Conservation (phyloP, 140 eudicot genomes). For the Anethum foeniculum region DNA sequence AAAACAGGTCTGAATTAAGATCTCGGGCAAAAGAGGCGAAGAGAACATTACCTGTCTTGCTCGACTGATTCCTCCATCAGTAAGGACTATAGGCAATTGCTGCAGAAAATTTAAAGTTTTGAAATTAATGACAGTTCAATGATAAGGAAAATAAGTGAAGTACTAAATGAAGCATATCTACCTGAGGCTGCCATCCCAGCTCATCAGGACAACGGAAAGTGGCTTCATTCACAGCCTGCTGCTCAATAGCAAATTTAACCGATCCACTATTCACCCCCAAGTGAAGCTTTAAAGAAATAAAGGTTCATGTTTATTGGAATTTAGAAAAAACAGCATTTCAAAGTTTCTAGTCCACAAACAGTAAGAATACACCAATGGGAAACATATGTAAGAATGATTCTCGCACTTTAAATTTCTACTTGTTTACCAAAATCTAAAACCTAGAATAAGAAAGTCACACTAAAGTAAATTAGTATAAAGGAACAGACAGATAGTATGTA, state of each 20-base stretch:
- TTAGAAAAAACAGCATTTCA: background rate
- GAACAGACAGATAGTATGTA: background rate
- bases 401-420: background rate
- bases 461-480: background rate
- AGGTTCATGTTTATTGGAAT: background rate
- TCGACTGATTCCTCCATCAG: slow-evolving; percentile 55
- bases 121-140: slow-evolving; percentile 7
- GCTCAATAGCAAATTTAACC: slow-evolving; percentile 53
- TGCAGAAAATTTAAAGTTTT: slow-evolving; percentile 14
- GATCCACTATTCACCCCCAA: slow-evolving; percentile 65
- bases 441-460: background rate
- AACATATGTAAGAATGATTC: background rate
- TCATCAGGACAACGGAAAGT: slow-evolving; percentile 72
- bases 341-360: background rate
- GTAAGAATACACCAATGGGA: background rate
- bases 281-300: slow-evolving; percentile 41
- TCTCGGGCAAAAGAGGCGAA: slow-evolving; percentile 6
- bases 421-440: background rate
- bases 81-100: slow-evolving; percentile 48
- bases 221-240: slow-evolving; percentile 72
- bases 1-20: background rate
- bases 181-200: slow-evolving; percentile 76
- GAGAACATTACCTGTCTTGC: slow-evolving; percentile 43
- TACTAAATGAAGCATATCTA: slow-evolving; percentile 4
- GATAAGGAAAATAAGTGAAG: background rate